These are phyloP conservation scores for Tetragonia tetragonoides DNA, from an alignment of 148 eudicot genomes.

Conservation along the genomic window DNA sequence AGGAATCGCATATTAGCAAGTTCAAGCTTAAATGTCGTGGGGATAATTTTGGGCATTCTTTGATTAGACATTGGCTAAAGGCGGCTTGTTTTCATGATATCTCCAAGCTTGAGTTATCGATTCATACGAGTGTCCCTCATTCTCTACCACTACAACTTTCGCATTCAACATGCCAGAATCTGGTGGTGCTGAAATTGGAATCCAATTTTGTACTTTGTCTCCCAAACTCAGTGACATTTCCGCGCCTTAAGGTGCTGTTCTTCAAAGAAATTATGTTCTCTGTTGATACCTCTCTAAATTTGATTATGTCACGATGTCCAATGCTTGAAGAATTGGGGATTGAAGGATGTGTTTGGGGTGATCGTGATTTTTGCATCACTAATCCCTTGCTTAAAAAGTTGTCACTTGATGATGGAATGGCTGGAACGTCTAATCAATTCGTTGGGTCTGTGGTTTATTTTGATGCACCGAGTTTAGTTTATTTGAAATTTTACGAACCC, in stretches of 20 bases:
- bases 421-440: conserved; percentile 6
- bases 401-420: neutral
- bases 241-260: conserved; percentile 18
- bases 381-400: conserved; percentile 19
- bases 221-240: conserved; percentile 13
- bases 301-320: conserved; percentile 12
- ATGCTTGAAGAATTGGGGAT: conserved; percentile 26
- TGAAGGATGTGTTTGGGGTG: conserved; percentile 14
- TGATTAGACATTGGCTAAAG: conserved; percentile 4
- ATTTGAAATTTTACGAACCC: conserved; percentile 10
- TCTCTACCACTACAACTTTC: neutral
- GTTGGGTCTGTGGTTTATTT: neutral
- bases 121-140: neutral
- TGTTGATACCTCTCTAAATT: neutral
- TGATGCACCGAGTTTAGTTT: conserved; percentile 16
- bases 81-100: neutral
- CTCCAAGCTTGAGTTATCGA: conserved; percentile 16
- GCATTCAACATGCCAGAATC: conserved; percentile 10
- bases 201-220: neutral
- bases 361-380: conserved; percentile 7
- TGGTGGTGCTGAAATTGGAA: conserved; percentile 25
- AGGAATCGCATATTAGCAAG: conserved; percentile 11
- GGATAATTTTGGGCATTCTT: neutral
- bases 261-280: conserved; percentile 7
- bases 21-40: conserved; percentile 21